These are phyloP conservation scores for Globisporangium lucens DNA, from an alignment of 352 stramenopile genomes.

Conservation along the genomic window DNA sequence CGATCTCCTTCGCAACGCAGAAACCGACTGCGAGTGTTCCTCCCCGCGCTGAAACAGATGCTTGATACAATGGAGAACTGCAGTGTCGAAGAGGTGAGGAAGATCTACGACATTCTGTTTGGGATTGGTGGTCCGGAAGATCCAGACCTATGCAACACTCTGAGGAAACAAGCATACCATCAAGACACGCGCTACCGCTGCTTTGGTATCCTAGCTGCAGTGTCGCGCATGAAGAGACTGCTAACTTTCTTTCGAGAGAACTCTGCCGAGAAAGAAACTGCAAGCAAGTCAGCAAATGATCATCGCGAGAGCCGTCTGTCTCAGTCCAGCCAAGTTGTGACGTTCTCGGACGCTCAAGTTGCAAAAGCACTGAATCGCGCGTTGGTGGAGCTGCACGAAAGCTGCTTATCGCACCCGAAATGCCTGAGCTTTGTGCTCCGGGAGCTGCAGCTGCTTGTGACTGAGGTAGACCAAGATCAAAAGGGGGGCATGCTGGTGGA, in stretches of 20 bases:
- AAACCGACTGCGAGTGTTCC: conserved; percentile 30
- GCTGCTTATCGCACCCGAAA: conserved; percentile 25
- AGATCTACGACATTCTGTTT: conserved; percentile 58
- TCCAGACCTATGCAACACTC: conserved; percentile 43
- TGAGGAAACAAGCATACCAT: conserved; percentile 55
- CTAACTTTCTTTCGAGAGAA: conserved; percentile 28
- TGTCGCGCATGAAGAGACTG: conserved; percentile 33
- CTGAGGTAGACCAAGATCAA: conserved; percentile 19
- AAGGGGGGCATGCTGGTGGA: conserved; percentile 25
- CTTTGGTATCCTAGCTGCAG: conserved; percentile 46
- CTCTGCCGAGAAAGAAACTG: background rate
- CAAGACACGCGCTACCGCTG: conserved; percentile 48
- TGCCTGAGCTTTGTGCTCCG: conserved; percentile 43
- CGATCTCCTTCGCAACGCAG: conserved; percentile 22
- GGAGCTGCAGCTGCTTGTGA: conserved; percentile 36
- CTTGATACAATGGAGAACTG: conserved; percentile 49
- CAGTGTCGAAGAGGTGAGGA: conserved; percentile 31
- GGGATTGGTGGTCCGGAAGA: conserved; percentile 42
- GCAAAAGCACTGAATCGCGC: conserved; percentile 21
- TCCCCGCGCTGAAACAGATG: conserved; percentile 51
- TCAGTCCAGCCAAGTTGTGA: background rate
- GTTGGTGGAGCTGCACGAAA: conserved; percentile 30
- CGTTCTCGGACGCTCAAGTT: conserved; percentile 9
- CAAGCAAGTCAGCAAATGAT: conserved; percentile 6
- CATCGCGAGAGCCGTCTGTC: background rate